phyloP scores from a whole-genome alignment of 2,329 filamentous ascomycete species.

The Phaeoacremonium minimum region DNA sequence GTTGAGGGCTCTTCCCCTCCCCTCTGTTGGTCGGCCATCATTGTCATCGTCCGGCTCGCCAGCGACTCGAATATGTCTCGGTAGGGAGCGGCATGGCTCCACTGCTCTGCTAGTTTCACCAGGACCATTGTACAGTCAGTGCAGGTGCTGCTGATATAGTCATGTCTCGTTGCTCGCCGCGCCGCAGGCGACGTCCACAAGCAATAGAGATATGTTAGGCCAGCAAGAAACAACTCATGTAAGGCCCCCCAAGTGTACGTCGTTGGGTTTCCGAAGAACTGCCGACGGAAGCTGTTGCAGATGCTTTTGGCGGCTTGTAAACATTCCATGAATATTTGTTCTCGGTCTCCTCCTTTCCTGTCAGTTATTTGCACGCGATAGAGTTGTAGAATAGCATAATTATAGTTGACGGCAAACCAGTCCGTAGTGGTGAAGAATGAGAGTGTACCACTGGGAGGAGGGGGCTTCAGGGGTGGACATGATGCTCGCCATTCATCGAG shows the following conservation, averaged over 20 bases:
- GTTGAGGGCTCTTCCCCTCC: too few species aligned
- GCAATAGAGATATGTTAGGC: constrained; percentile 20
- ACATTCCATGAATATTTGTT: constrained; percentile 16
- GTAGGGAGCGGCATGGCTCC: constrained; percentile 21
- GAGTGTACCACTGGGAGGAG: constrained; percentile 2
- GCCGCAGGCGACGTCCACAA: constrained; percentile 22
- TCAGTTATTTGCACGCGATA: constrained; percentile 16
- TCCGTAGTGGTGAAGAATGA: constrained; percentile 5
- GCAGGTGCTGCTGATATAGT: constrained; percentile 18
- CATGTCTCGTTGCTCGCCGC: constrained; percentile 7
- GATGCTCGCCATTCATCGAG: constrained; percentile 1
- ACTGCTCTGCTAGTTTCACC: constrained; percentile 23
- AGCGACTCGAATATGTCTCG: constrained; percentile 26
- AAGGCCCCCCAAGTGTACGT: constrained; percentile 5
- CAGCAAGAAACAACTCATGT: constrained; percentile 5
- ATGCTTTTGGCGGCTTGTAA: constrained; percentile 9
- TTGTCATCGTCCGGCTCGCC: constrained; percentile 14
- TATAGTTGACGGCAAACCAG: constrained; percentile 11
- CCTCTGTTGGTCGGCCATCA: constrained; percentile 9
- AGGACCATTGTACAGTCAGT: constrained; percentile 23
- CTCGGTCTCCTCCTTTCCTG: constrained; percentile 3
- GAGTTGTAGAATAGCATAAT: constrained; percentile 14
- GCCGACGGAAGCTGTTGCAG: constrained; percentile 5
- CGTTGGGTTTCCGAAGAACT: constrained; percentile 2
- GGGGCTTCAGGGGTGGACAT: constrained; percentile 1